Base-by-base conservation (phyloP, 2,329 filamentous ascomycete species). In the Plenodomus biglobosus region DNA sequence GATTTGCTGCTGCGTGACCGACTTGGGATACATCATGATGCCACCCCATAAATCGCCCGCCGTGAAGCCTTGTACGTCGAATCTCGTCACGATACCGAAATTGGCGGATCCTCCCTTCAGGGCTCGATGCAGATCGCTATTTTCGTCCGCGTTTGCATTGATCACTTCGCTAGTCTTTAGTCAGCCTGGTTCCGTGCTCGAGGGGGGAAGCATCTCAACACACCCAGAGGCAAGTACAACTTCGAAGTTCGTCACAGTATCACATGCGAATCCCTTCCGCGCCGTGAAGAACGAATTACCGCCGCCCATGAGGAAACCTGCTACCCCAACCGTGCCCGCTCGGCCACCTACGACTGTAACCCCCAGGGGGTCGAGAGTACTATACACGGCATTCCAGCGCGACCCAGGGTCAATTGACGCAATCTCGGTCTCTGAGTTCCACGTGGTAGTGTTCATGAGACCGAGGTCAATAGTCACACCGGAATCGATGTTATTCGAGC, bases 191-290 rank as follows among this genome's bases (percentile, higher is more conserved):
- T 18, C 13, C 8, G 13, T 13, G 3, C 6, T 15, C 6, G 35
- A 18, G 13, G 8, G 19, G 16, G 19, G 35, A 6, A 37, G 17
- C 22, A 15, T 3, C 51, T 38, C 8, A n/a, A n/a, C n/a, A n/a
- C n/a, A 62, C 32, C 72, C 73, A 40, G 58, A 59, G 30, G 71
- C 69, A 30, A 73, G 65, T 5, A 75, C 71, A n/a, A 75, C 53
- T 40, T 72, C 65, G 32, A 41, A 65, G 21, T 70, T 71, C 35
- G 38, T 44, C 3, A 62, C 63, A 36, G 49, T 66, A 56, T 60
- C 67, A 48, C 53, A 66, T 16, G 42, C 64, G 44, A 48, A 64
- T 8, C 64, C 66, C 35, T 58, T 42, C 11, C 51, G 50, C 17
- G 50, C 53, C 20, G 56, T 54, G 38, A 58, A 64, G 42, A 58